Evolutionary conservation across 495 filamentous ascomycete species (phyloP), one percentile per base, ranked within the genome.

Genomic region (Saxophila tyrrhenica): DNA sequence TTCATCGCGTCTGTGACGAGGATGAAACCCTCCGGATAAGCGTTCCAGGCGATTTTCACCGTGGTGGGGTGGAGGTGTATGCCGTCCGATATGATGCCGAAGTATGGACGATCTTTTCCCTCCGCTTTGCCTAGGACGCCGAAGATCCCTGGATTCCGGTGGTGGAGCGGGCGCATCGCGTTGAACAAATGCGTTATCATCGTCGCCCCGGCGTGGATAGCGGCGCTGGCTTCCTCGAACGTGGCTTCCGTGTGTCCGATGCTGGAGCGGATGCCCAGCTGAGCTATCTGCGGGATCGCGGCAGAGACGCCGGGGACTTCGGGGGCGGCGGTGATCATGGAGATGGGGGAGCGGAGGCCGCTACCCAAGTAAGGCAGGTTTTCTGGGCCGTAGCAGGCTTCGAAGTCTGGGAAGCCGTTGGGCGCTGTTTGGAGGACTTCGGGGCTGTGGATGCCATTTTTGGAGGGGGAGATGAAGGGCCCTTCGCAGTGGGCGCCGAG

Each of bases 101-200:
- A 85, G 60, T 71, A 84, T 0, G 81, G 81, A 32, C 78, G 67
- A 9, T 68, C 67, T 5, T 68, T 56, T 35, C 64, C 66, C 35
- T 74, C 72, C 8, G 74, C 67, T 17, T 63, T 60, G 17, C 79
- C 80, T 0, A 94, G 69, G 0, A 89, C 73, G 20, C 88, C 87
- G 63, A 91, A 89, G 59, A 91, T 78, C 41, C 87, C 87, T 0
- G 87, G 87, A 65, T 89, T 84, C 38, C 87, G 83, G 72, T 91
- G 87, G 65, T 88, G 85, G 8, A 91, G 79, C 16, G 85, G 85
- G 3, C 80, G 77, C 87, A 94, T 94, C 16, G 87, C 88, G 63
- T 94, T 94, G 75, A 92, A 94, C 1, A 94, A 74, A 62, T 94
- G 88, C 1, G 88, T 94, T 32, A 94, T 79, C 85, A 88, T 90